Base-by-base conservation (phyloP, 805 yeast species). In the Yamadazyma phyllophila region DNA sequence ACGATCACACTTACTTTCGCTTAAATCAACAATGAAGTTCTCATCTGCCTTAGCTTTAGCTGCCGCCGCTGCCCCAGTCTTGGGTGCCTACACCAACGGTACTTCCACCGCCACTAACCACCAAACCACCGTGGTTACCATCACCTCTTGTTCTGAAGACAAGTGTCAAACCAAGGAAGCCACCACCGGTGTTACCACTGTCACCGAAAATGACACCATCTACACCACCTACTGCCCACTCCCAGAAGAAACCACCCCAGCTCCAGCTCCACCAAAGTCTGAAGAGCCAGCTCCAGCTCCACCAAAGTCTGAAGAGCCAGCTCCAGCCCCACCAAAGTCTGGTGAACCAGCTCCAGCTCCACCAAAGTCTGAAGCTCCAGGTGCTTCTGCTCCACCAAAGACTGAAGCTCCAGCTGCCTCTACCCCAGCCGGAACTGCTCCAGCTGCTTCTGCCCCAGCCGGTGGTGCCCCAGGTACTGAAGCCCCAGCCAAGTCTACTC, bases 161-260 rank as follows among this genome's bases (percentile, higher is more conserved):
- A 53, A 49, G 45, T 69, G 74, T 56, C 36, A 48, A 13, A 50
- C 56, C 32, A 50, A 43, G 16, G 56, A 62, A 31, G 65, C 60
- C 43, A 65, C 70, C 53, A 67, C 72, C 39, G 71, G 70, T 58
- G 48, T 65, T 36, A 65, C 69, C 54, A 65, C 70, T 40, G 61
- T 66, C 48, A 65, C 67, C 47, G 60, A 58, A 45, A 54, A 56
- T 41, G 52, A 51, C 40, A 62, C 69, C 39, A 51, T 52, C 31
- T 64, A 62, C 63, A 63, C 68, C 56, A 64, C 69, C 36, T 64
- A 60, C 65, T 64, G 67, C 51, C 68, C 68, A 54, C 41, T 62
- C 17, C 35, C 50, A 35, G 52, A 46, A 26, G 49, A 46, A 24
- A 44, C 47, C 45, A 61, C 58, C 48, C 58, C 56, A 52, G 46